Evolutionary conservation across 2,329 filamentous ascomycete genomes (phyloP), one percentile per base, ranked within the genome.

Genomic region (Trichoderma sp.): DNA sequence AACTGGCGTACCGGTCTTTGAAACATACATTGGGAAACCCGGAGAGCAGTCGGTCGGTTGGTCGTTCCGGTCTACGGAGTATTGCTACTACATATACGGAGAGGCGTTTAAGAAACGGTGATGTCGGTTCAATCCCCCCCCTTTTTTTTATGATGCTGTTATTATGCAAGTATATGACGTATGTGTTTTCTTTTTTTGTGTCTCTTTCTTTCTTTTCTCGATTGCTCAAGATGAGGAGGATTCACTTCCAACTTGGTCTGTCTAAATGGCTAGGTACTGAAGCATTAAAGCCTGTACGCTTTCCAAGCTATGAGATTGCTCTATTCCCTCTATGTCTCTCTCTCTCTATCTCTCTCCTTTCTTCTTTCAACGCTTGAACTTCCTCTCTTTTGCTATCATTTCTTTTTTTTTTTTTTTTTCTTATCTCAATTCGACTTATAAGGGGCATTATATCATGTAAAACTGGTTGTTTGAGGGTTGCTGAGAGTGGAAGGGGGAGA

Each of bases 1-100:
- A 43, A 59, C 59, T 59, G 67, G 68, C 68, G 63, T 63, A 69
- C 55, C 35, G 61, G 65, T 72, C 70, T 55, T 65, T 69, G 40
- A 43, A 66, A 27, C 64, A 61, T 71, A 53, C 64, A 70, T 60
- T 65, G 60, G 59, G 37, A 55, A 67, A 67, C 49, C 24, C 21
- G 67, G 67, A 64, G 67, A 69, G 67, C 60, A 56, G 52, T 55
- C 40, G 60, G 67, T 58, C 37, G 47, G 62, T 69, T 53, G 49
- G 63, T 69, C 60, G 60, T 64, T 69, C 56, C 67, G 52, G 67
- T 59, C 59, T 59, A 69, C 59, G 63, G 57, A 58, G 64, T 52
- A 33, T 29, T 52, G 24, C 37, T 59, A 33, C 29, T 59, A 69
- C 59, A 63, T 59, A 59, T 59, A 59, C 49, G 62, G 52, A 64